Base-by-base conservation (phyloP, 2,329 filamentous ascomycete species). In the Scedosporium dehoogii region DNA sequence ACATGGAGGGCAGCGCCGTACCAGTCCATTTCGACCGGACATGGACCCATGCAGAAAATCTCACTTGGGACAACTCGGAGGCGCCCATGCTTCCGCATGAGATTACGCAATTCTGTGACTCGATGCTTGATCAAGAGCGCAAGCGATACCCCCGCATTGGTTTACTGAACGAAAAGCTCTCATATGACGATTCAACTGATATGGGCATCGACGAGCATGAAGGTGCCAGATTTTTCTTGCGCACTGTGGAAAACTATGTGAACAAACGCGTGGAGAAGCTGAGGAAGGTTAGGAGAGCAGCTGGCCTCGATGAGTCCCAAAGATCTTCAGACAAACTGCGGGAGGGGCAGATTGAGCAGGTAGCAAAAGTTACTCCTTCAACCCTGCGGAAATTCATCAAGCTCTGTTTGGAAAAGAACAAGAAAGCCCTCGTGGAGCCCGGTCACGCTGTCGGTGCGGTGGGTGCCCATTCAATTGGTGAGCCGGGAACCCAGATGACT, bases 401-500 rank as follows among this genome's bases (percentile, higher is more conserved):
- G 29, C 80, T 93, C 44, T 97, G 93, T 71, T 78, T 97, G 59
- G 85, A 86, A 68, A 97, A 97, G 74, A 97, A 96, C 74, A 88
- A 91, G 68, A 90, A 88, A 73, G 93, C 93, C 1, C 90, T 91
- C 67, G 90, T 96, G 21, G 92, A 99, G 72, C 92, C 94, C 12
- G 94, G 94, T 2, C 93, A 97, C 71, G 92, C 94, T 4, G 94
- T 99, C 0, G 94, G 94, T 65, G 94, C 94, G 16, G 92, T 97
- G 44, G 94, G 94, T 67, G 94, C 94, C 1, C 94, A 99, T 74
- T 97, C 93, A 1, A 99, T 99, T 69, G 94, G 94, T 76, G 94
- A 99, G 71, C 94, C 94, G 0, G 94, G 94, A 73, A 99, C 94
- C 0, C 94, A 99, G 75, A 99, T 99, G 94, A 99, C 94, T 1